Conservation (phyloP, 371 early-diverging fungal species). For the Syncephalis plumigaleata region DNA sequence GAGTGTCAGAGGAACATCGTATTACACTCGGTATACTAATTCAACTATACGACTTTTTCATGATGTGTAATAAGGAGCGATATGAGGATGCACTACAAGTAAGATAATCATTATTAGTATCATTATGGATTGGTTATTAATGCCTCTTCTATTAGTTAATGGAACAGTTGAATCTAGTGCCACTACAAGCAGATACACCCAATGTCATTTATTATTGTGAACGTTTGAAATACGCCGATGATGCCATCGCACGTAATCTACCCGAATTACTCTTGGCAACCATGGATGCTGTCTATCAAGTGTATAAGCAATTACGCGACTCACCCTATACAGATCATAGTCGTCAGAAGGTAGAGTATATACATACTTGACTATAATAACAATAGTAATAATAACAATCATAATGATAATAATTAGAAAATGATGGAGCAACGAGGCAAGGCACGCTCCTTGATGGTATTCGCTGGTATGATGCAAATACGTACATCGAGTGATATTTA, state of each 20-base stretch:
- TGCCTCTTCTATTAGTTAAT: too few species aligned
- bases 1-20: neutral
- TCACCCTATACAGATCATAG: conserved; percentile 24
- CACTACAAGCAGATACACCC: too few species aligned
- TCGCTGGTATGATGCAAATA: conserved; percentile 69
- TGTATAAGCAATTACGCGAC: conserved; percentile 23
- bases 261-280: conserved; percentile 55
- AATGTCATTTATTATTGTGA: conserved; percentile 28
- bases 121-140: too few species aligned
- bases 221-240: conserved; percentile 21
- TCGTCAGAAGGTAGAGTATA: conserved; percentile 13
- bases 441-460: conserved; percentile 49
- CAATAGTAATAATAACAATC: neutral
- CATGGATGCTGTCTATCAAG: conserved; percentile 42
- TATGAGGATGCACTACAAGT: too few species aligned
- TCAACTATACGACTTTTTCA: too few species aligned
- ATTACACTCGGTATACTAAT: neutral
- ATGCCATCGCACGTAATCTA: conserved; percentile 48
- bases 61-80: too few species aligned
- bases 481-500: conserved; percentile 65
- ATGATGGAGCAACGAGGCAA: conserved; percentile 6
- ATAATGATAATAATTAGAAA: too few species aligned
- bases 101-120: too few species aligned
- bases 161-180: too few species aligned
- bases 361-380: neutral